These are phyloP conservation scores for Populus tremula DNA, from an alignment of 345 rosid genomes.

Conservation along the genomic window DNA sequence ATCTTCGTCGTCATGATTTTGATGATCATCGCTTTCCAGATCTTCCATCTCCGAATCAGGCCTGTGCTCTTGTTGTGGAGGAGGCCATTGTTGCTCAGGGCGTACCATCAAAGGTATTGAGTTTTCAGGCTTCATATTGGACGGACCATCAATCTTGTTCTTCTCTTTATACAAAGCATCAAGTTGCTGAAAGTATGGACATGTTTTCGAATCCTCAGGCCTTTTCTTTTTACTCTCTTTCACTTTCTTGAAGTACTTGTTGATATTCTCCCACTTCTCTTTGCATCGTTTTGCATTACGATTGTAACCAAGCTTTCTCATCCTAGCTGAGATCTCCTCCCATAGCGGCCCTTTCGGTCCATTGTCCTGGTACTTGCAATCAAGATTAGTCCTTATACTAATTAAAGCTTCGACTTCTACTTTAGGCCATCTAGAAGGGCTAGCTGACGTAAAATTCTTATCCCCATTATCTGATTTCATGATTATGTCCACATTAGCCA, in stretches of 20 bases:
- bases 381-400: constrained; percentile 40
- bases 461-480: constrained; percentile 30
- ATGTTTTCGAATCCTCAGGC: constrained; percentile 74
- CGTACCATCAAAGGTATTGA: constrained; percentile 57
- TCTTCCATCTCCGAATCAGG: constrained; percentile 29
- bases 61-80: constrained; percentile 18
- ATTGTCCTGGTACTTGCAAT: constrained; percentile 54
- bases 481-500: constrained; percentile 1
- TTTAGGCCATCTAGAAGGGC: constrained; percentile 70
- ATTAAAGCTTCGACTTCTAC: constrained; percentile 59
- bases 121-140: constrained; percentile 36
- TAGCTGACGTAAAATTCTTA: constrained; percentile 17
- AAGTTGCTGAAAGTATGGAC: constrained; percentile 73
- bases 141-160: constrained; percentile 32
- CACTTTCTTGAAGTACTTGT: constrained; percentile 79
- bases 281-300: constrained; percentile 71
- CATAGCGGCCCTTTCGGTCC: constrained; percentile 73
- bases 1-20: constrained; percentile 38
- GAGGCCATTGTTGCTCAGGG: constrained; percentile 79
- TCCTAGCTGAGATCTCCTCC: constrained; percentile 69
- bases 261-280: constrained; percentile 83
- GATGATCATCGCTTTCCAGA: constrained; percentile 37
- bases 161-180: constrained; percentile 63
- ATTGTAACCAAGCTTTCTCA: constrained; percentile 61
- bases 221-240: constrained; percentile 73